Evolutionary conservation across 768 basidiomycete genomes (phyloP).

Genomic region (Russula brevipes): DNA sequence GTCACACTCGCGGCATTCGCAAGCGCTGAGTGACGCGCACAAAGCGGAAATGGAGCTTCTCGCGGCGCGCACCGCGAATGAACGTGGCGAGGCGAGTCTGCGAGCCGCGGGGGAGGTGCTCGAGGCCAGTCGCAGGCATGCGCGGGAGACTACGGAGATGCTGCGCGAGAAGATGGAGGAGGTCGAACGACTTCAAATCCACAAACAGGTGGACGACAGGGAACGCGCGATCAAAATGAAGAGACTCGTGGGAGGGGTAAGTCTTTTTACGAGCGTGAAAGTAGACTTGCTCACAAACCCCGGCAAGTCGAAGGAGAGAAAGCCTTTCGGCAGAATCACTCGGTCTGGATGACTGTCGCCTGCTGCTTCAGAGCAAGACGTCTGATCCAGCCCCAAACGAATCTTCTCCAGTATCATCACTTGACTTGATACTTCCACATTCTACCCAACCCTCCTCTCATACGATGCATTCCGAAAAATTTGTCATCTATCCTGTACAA

Average conservation of each 20-base stretch:
- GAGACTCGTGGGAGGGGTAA: conserved; percentile 15
- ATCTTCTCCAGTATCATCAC: neutral
- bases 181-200: conserved; percentile 58
- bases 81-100: conserved; percentile 30
- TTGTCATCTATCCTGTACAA: neutral
- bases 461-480: too few species aligned
- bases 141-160: conserved; percentile 53
- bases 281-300: neutral
- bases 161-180: conserved; percentile 70
- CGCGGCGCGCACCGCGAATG: conserved; percentile 42
- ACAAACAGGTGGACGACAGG: conserved; percentile 62
- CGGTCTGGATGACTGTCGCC: neutral
- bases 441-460: neutral
- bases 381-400: neutral
- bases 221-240: conserved; percentile 19
- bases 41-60: conserved; percentile 58
- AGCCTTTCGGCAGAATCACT: neutral
- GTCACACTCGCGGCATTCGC: conserved; percentile 49
- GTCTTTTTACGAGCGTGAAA: neutral
- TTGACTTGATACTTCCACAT: neutral
- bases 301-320: neutral
- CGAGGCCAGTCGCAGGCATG: conserved; percentile 47
- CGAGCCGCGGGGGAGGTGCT: conserved; percentile 44
- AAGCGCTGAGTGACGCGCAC: conserved; percentile 51
- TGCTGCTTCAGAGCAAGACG: neutral